A percentile compares a stretch with the other conserved stretches of the same genome.
These are phyloP conservation scores for Trichoderma harzianum DNA, from an alignment of 2,329 filamentous ascomycete genomes.

Conservation along the genomic window DNA sequence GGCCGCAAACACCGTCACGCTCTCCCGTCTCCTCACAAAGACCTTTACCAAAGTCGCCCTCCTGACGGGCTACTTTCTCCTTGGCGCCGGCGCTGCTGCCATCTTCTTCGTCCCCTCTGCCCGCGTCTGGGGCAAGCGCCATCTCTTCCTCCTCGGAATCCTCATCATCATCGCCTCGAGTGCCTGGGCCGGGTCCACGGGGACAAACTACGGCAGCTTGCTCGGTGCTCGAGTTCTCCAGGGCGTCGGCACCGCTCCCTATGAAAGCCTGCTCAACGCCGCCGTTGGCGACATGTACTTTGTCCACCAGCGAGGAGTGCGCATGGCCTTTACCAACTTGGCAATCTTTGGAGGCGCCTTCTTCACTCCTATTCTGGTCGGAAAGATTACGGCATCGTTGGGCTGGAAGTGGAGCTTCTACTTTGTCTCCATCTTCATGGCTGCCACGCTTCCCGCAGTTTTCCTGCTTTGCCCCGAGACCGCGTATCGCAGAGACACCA, in stretches of 20 bases:
- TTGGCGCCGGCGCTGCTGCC: slow-evolving; percentile 76
- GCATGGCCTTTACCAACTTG: slow-evolving; percentile 76
- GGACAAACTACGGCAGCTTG: slow-evolving; percentile 66
- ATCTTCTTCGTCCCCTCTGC: slow-evolving; percentile 84
- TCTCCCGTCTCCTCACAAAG: slow-evolving; percentile 62
- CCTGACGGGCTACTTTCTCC: slow-evolving; percentile 81
- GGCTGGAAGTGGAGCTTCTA: slow-evolving; percentile 90
- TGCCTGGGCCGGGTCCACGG: slow-evolving; percentile 72
- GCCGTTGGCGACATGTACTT: slow-evolving; percentile 87
- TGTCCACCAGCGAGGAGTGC: slow-evolving; percentile 76
- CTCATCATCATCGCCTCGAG: slow-evolving; percentile 70
- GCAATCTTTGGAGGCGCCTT: slow-evolving; percentile 56
- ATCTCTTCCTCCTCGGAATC: slow-evolving; percentile 77
- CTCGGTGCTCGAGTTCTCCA: slow-evolving; percentile 79
- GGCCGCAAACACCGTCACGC: slow-evolving; percentile 79
- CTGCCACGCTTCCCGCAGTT: slow-evolving; percentile 64
- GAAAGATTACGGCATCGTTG: slow-evolving; percentile 73
- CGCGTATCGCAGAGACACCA: slow-evolving; percentile 64
- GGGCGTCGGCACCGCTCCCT: slow-evolving; percentile 81
- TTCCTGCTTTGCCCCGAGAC: slow-evolving; percentile 84
- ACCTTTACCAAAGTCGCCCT: slow-evolving; percentile 75
- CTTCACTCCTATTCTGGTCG: slow-evolving; percentile 82
- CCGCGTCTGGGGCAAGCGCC: slow-evolving; percentile 88
- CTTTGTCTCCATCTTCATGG: slow-evolving; percentile 81
- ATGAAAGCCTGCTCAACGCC: slow-evolving; percentile 85